Conservation (phyloP, 2,329 filamentous ascomycete genomes). For the Apiospora hydei region DNA sequence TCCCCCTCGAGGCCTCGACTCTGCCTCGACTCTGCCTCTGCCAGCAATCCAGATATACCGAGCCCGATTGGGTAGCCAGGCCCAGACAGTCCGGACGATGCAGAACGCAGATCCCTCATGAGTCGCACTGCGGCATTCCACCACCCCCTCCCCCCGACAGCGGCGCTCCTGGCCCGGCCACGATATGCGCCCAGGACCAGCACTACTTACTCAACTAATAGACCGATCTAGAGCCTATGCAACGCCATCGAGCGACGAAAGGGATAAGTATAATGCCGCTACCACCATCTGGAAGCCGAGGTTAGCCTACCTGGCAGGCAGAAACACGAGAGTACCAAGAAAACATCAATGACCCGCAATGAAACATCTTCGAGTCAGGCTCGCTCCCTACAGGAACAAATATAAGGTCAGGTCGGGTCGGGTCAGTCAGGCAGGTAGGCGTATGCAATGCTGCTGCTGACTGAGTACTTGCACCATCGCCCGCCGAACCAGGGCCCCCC, state of each 20-base stretch:
- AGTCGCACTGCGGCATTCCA: background rate
- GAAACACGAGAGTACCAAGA: conserved; percentile 19
- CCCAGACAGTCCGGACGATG: background rate
- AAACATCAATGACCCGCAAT: background rate
- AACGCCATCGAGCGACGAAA: background rate
- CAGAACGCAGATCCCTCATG: conserved; percentile 5
- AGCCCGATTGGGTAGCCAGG: background rate
- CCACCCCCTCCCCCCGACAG: background rate
- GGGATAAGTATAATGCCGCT: background rate
- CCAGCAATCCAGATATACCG: background rate
- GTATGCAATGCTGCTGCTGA: background rate
- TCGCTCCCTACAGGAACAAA: background rate
- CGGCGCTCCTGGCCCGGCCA: background rate
- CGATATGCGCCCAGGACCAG: conserved; percentile 14
- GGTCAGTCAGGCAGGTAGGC: background rate
- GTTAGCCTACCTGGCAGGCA: background rate
- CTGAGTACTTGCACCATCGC: background rate
- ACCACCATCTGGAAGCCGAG: background rate
- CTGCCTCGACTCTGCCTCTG: too few relatives aligned
- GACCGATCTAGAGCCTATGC: conserved; percentile 4
- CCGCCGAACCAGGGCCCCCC: background rate
- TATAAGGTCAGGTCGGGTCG: background rate
- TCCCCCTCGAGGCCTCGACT: background rate
- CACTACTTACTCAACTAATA: background rate
- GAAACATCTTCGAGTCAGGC: conserved; percentile 16